These are phyloP conservation scores for Diaporthe eres DNA, from an alignment of 2,329 filamentous ascomycete genomes.

Conservation along the genomic window DNA sequence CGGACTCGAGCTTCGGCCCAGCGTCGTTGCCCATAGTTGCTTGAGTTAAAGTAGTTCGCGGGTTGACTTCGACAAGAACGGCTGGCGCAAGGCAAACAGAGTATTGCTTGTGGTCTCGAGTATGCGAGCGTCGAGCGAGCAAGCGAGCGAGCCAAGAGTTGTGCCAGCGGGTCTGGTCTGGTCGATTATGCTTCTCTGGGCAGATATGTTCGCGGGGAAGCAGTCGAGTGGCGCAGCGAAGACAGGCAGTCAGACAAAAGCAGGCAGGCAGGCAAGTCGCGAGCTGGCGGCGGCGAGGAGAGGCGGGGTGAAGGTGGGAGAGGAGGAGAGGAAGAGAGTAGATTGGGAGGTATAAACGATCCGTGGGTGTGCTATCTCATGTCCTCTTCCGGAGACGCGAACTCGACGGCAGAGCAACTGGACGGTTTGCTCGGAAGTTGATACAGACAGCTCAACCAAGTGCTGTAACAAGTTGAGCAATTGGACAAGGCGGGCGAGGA, in stretches of 20 bases:
- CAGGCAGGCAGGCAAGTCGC: neutral
- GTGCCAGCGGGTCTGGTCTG: neutral
- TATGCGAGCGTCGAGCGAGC: neutral
- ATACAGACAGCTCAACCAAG: slow-evolving; percentile 15
- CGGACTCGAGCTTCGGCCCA: slow-evolving; percentile 40
- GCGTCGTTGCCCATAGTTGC: slow-evolving; percentile 42
- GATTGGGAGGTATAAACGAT: slow-evolving; percentile 14
- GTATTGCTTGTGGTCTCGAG: neutral
- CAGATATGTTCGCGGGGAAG: neutral
- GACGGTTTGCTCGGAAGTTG: neutral
- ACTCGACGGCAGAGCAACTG: neutral
- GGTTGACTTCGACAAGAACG: neutral
- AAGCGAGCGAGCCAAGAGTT: neutral
- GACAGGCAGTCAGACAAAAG: neutral
- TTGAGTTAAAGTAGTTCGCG: neutral
- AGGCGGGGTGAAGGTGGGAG: neutral
- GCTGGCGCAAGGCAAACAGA: slow-evolving; percentile 12
- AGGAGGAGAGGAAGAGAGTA: slow-evolving; percentile 13
- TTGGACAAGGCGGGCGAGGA: slow-evolving; percentile 19
- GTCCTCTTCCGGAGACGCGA: neutral
- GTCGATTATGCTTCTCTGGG: neutral
- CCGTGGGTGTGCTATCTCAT: slow-evolving; percentile 30
- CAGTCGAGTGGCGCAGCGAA: slow-evolving; percentile 7
- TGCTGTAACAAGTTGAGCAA: slow-evolving; percentile 16
- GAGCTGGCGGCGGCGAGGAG: slow-evolving; percentile 14